Evolutionary conservation across 768 basidiomycete genomes (phyloP).

Genomic region (Boletus rubroflammeus): DNA sequence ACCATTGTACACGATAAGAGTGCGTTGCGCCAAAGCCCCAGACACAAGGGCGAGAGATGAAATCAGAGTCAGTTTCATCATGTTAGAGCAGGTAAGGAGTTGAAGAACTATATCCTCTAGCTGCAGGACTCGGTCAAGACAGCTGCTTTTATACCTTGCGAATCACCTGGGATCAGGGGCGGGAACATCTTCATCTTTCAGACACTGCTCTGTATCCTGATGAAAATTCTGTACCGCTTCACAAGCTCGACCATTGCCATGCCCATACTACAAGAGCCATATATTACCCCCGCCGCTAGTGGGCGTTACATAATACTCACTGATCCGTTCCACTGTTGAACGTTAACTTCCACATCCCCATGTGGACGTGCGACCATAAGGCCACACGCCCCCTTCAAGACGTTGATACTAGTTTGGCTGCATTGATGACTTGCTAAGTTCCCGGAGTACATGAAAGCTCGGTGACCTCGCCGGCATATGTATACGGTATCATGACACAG

Average conservation of each 20-base stretch:
- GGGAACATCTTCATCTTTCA: background rate
- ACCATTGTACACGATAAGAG: constrained; percentile 56
- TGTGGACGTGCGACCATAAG: background rate
- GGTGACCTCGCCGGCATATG: background rate
- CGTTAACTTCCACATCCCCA: no score
- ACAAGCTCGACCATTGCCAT: background rate
- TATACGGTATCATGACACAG: no score
- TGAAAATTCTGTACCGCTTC: background rate
- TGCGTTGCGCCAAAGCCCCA: constrained; percentile 44
- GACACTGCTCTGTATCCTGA: no score
- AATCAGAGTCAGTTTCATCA: constrained; percentile 24
- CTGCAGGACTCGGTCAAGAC: background rate
- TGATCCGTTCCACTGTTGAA: background rate
- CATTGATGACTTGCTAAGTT: background rate
- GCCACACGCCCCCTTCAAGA: background rate
- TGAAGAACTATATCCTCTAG: background rate
- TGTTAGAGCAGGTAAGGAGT: background rate
- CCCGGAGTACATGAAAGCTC: background rate
- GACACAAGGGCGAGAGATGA: constrained; percentile 31
- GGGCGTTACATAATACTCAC: background rate
- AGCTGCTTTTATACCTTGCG: constrained; percentile 17
- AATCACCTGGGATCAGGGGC: background rate
- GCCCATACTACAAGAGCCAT: background rate
- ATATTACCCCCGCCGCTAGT: background rate
- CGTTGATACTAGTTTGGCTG: background rate